Evolutionary conservation across 2,329 filamentous ascomycete species (phyloP), one percentile per base, ranked within the genome.

Genomic region (Lizonia empirigonia): DNA sequence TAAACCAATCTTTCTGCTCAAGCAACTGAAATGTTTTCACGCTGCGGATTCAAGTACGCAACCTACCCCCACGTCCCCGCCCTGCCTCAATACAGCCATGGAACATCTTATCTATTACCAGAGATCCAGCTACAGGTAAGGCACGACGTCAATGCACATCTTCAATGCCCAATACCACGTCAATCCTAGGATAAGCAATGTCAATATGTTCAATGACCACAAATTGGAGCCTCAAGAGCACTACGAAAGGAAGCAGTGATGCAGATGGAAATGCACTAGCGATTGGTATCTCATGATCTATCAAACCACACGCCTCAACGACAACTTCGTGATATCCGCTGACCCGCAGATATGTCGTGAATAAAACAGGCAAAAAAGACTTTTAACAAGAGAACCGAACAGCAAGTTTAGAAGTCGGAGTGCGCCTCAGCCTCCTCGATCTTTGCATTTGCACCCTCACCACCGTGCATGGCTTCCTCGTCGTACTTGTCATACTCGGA

Each of bases 401-500:
- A n/a, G 18, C n/a, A 9, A 2, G 5, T 16, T 44, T 13, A 51
- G 9, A 41, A 33, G 0, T 7, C 36, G 2, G 5, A 6, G 16
- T 46, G 24, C 9, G 23, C 29, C 5, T 26, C 18, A 2, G 54
- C 51, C n/a, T 60, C 52, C 9, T 37, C 56, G 23, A 53, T 42
- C n/a, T 50, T 27, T 3, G 26, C 41, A 10, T 30, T 20, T 3
- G 37, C 32, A 1, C 45, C 46, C 29, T 66, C 65, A 0, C 59
- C 58, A 0, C 56, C 64, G n/a, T 59, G 51, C 60, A 65, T 56
- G 8, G 56, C 48, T 34, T 69, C 67, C 37, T 68, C 64, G 19
- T 69, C 64, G 23, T 67, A 67, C n/a, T 53, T 51, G 6, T 66
- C 62, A 7, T 40, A 38, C 44, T 67, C 65, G 29, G 55, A 59